phyloP scores from a whole-genome alignment of 129 eudicot species.

The Tagetes erecta region DNA sequence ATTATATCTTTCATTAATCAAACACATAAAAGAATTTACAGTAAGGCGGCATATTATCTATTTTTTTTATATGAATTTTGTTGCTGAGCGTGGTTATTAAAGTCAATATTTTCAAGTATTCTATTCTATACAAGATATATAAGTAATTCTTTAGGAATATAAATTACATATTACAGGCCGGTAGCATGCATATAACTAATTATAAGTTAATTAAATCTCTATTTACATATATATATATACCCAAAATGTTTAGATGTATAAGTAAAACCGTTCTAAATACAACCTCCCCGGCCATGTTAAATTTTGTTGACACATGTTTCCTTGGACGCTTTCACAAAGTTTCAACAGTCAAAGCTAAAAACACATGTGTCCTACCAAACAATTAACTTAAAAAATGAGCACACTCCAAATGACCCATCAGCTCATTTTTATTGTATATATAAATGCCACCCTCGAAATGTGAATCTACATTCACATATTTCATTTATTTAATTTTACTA shows the following conservation, averaged over 20 bases:
- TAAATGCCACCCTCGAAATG: slow-evolving; percentile 1
- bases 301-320: slow-evolving; percentile 21
- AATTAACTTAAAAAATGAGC: slow-evolving; percentile 2
- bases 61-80: too few relatives aligned
- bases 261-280: slow-evolving; percentile 21
- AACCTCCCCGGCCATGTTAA: slow-evolving; percentile 32
- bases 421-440: slow-evolving; percentile 22
- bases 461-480: slow-evolving; percentile 16
- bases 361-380: slow-evolving; percentile 26
- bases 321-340: slow-evolving; percentile 25
- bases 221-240: too few relatives aligned
- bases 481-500: slow-evolving; percentile 11
- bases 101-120: too few relatives aligned
- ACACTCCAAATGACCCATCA: slow-evolving; percentile 11
- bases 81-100: too few relatives aligned
- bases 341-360: slow-evolving; percentile 27
- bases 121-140: too few relatives aligned
- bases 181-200: too few relatives aligned
- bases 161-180: too few relatives aligned
- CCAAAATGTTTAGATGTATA: background rate
- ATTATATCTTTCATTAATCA: too few relatives aligned
- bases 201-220: too few relatives aligned
- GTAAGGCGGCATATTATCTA: too few relatives aligned
- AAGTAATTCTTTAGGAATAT: too few relatives aligned
- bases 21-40: too few relatives aligned